Evolutionary conservation across 2,329 filamentous ascomycete species (phyloP), one percentile per base, ranked within the genome.

Genomic region (Fusarium sp.): DNA sequence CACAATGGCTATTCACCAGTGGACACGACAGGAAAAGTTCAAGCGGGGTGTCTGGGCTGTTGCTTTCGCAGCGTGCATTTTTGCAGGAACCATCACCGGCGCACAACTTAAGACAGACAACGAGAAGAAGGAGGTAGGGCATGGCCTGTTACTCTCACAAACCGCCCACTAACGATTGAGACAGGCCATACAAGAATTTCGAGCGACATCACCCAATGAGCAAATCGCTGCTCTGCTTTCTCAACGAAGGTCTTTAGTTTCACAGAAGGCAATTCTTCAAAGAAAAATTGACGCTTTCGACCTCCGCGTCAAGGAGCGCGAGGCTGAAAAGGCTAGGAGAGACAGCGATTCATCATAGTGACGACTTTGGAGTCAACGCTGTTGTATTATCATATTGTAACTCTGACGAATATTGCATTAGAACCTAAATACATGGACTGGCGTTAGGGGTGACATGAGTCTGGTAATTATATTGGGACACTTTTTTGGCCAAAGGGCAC

Each of bases 31-130:
- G 36, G 75, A 80, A 56, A 80, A 78, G 60, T 58, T 79, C 49
- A 77, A 73, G 61, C 69, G 76, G 44, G 79, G 76, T 57, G 59
- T 80, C 56, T 77, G 76, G 74, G 83, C 84, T n/a, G 78, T 75
- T 34, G 83, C 82, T 34, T 80, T 84, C 64, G 81, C 80, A 4
- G 83, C 82, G 62, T 79, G 84, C 58, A 79, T 84, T 62, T 77
- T 81, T 61, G 82, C 84, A 33, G 83, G 83, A 60, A 75, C 81
- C 44, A 77, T 83, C 46, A 85, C 84, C 57, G 84, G 84, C 52
- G 84, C 84, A 8, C 81, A 82, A 45, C 72, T 86, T 45, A 85
- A 85, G 76, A 79, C 80, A 47, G 81, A 84, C 62, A 77, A 80
- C 60, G 82, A 86, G 65, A 84, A 80, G 69, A 76, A 79, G 65